Evolutionary conservation across 768 basidiomycete species (phyloP).

Genomic region (Amyloporia xantha): DNA sequence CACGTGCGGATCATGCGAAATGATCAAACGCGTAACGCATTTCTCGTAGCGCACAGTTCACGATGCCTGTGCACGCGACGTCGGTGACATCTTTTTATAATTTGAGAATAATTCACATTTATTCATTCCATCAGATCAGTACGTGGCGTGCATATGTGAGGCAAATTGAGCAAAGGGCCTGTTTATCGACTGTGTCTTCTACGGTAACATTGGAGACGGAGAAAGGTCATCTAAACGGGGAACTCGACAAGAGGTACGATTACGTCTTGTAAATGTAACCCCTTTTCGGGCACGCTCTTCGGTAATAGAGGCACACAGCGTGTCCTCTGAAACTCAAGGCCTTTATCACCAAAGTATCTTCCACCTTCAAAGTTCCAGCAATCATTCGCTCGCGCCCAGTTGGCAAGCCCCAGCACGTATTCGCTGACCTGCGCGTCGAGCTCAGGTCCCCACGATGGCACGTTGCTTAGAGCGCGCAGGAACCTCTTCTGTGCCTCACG

Average conservation of each 20-base stretch:
- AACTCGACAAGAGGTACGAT: conserved; percentile 8
- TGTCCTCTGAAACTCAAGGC: conserved; percentile 19
- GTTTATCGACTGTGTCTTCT: too few species aligned
- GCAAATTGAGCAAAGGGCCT: too few species aligned
- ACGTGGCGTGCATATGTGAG: too few species aligned
- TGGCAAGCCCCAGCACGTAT: conserved; percentile 18
- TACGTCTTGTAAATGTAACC: conserved; percentile 1
- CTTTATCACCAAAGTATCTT: conserved; percentile 26
- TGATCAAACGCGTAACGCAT: too few species aligned
- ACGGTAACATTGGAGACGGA: too few species aligned
- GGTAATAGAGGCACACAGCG: conserved; percentile 14
- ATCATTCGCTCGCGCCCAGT: conserved; percentile 21
- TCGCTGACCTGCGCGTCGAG: not conserved
- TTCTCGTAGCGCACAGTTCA: too few species aligned
- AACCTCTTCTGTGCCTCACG: conserved; percentile 12
- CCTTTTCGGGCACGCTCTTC: not conserved
- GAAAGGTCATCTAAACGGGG: too few species aligned
- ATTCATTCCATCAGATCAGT: too few species aligned
- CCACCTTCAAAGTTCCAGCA: conserved; percentile 27
- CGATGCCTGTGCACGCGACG: too few species aligned
- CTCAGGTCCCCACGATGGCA: conserved; percentile 18
- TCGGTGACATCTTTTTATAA: too few species aligned
- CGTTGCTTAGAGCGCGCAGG: conserved; percentile 13
- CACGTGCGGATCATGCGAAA: too few species aligned
- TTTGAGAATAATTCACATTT: too few species aligned